Evolutionary conservation across 257 asterid species (phyloP), one percentile per base, ranked within the genome.

Genomic region (Fraxinus pennsylvanica): DNA sequence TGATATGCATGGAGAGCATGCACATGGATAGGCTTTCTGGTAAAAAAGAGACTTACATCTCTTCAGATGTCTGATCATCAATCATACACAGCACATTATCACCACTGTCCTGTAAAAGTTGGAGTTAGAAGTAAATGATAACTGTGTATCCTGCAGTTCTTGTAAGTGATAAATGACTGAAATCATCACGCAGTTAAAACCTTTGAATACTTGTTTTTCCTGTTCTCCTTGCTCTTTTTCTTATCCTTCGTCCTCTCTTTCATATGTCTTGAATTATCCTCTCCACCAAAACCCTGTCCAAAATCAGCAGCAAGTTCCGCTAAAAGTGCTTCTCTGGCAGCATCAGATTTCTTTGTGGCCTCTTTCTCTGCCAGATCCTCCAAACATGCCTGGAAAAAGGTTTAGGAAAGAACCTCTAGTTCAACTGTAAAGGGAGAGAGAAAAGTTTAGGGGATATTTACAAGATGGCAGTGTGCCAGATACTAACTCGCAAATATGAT

Each of bases 301-400:
- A 15, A 14, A 47, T 47, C 97, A 82, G 61, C 88, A 45, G 90
- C 97, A 80, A 95, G 97, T 87, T 95, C 99, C 3, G 97, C 99
- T 85, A 95, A 83, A 86, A 95, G 89, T 68, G 94, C 93, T 86
- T 93, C 98, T 77, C 97, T 91, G 38, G 92, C 96, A 73, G 99
- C 98, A 85, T 95, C 99, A 79, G 99, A 93, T 84, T 93, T 95
- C 86, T 93, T 91, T 50, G 92, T 91, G 50, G 99, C 99, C 84
- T 93, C 98, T 90, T 89, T 95, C 85, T 91, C 97, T 9, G 98
- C 96, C 83, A 89, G 83, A 86, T 89, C 94, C 88, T 95, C 97
- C 87, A 95, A 79, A 77, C 82, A 87, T 19, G 94, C 88, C 99
- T 95, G 82, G 45, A 82, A 83, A 85, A 76, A 73, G 71, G 78